Evolutionary conservation across 106 monocot genomes (phyloP).

Genomic region (Ottelia alismoides): DNA sequence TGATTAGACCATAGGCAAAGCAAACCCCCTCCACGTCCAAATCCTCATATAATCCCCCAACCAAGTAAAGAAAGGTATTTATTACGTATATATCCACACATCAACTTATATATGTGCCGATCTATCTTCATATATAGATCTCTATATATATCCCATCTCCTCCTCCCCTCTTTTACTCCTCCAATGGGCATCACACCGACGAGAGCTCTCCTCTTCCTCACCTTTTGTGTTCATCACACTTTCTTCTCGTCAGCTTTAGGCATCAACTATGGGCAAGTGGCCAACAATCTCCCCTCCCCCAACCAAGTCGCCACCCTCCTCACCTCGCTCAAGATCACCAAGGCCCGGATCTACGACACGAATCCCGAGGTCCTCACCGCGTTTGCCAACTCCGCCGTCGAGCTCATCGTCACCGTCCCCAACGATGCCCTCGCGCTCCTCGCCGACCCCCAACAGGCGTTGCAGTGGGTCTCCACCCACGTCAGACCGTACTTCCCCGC

Average conservation of each 20-base stretch:
- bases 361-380: slow-evolving; percentile 14
- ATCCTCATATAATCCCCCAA: no score
- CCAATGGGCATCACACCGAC: no score
- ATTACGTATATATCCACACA: no score
- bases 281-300: slow-evolving; percentile 20
- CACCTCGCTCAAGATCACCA: slow-evolving; percentile 12
- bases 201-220: not conserved
- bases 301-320: slow-evolving; percentile 6
- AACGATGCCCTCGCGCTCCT: slow-evolving; percentile 5
- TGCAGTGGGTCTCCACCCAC: slow-evolving; percentile 12
- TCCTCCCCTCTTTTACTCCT: no score
- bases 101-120: no score
- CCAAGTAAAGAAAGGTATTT: no score
- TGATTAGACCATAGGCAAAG: no score
- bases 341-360: slow-evolving; percentile 26
- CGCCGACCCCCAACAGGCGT: slow-evolving; percentile 3
- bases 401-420: slow-evolving; percentile 17
- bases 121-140: no score
- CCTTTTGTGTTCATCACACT: not conserved
- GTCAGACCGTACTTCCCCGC: slow-evolving; percentile 3
- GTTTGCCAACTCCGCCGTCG: slow-evolving; percentile 12
- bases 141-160: no score
- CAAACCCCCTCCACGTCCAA: no score
- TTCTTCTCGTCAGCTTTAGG: slow-evolving; percentile 7
- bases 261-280: slow-evolving; percentile 26